Base-by-base conservation (phyloP, 768 basidiomycete species). In the Tremella mesenterica region DNA sequence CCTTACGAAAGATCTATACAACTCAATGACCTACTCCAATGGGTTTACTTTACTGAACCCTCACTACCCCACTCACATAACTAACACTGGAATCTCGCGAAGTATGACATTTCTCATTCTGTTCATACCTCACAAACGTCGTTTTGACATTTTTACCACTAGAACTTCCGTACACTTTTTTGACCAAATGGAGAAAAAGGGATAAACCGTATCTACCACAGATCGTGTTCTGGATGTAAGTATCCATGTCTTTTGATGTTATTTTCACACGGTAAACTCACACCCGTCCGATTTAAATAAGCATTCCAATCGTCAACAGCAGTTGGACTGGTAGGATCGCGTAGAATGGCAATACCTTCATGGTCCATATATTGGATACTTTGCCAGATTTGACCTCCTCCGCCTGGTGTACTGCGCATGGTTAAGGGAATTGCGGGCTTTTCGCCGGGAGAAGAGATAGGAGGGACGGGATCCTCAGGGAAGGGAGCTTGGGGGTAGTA, bases 171-270 rank as follows among this genome's bases (percentile, higher is more conserved):
- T 74, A 68, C 25, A 92, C 68, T 3, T 73, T 74, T 4, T 81
- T 63, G 45, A 96, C 71, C 6, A 88, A 84, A 0, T 87, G 87
- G 14, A 97, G 77, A 1, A 99, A 76, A 4, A 97, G 87, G 0
- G 90, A 88, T 48, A 99, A 96, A 0, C 95, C 90, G 64, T 96
- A 91, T 33, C 95, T 79, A 2, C 95, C 95, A 69, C 95, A 99
- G 41, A 99, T 95, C 0, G 95, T 97, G 75, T 99, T 99, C 75
- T 84, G 81, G 53, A 1, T 89, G 64, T 1, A 81, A 79, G 48
- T 91, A 76, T 34, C 83, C 54, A 14, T 48, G 45, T 14, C 44
- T 58, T 52, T 50, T 59, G 51, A 14, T 33, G 23, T 43, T 57
- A 46, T 43, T 48, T 2, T 21, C 14, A 23, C 16, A 13, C 29